Percentiles rank a stretch among this genome's conserved stretches.
phyloP scores from a whole-genome alignment of 768 basidiomycete genomes.

The Ephemerocybe angulata region DNA sequence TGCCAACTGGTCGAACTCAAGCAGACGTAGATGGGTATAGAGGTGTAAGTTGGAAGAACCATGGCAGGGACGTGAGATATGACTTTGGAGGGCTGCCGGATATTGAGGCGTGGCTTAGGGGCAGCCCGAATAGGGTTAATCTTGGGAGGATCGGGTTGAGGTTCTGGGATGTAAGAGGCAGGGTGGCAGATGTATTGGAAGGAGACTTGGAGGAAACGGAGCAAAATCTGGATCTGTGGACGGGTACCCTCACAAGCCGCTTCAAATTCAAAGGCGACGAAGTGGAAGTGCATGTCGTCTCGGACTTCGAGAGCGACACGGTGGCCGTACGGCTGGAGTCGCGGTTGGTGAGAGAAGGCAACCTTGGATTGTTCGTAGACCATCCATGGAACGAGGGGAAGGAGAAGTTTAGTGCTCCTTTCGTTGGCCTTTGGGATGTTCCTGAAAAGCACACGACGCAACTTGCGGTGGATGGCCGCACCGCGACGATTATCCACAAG shows the following conservation, averaged over 20 bases:
- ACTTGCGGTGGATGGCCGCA: conserved; percentile 19
- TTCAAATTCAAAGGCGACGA: conserved; percentile 35
- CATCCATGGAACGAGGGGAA: conserved; percentile 62
- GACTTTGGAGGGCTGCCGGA: conserved; percentile 43
- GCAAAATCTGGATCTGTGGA: conserved; percentile 55
- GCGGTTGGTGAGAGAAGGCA: conserved; percentile 32
- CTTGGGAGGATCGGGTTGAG: conserved; percentile 48
- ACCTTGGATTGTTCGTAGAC: conserved; percentile 50
- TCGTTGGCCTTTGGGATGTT: conserved; percentile 50
- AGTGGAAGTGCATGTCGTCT: conserved; percentile 38
- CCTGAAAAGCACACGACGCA: conserved; percentile 47
- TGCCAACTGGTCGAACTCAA: conserved; percentile 40
- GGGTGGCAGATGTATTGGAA: conserved; percentile 32
- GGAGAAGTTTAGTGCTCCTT: conserved; percentile 52
- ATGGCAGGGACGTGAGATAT: conserved; percentile 47
- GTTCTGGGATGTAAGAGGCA: conserved; percentile 23
- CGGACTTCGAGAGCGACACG: conserved; percentile 35
- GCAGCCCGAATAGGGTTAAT: conserved; percentile 57
- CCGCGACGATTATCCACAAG: conserved; percentile 41
- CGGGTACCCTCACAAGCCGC: conserved; percentile 44
- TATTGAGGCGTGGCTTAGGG: conserved; percentile 52
- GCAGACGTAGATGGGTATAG: conserved; percentile 44
- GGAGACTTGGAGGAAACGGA: conserved; percentile 27
- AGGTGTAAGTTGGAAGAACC: conserved; percentile 49
- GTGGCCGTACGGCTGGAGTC: conserved; percentile 41